Evolutionary conservation across 345 rosid genomes (phyloP).

Genomic region (Crucihimalaya himalaica): DNA sequence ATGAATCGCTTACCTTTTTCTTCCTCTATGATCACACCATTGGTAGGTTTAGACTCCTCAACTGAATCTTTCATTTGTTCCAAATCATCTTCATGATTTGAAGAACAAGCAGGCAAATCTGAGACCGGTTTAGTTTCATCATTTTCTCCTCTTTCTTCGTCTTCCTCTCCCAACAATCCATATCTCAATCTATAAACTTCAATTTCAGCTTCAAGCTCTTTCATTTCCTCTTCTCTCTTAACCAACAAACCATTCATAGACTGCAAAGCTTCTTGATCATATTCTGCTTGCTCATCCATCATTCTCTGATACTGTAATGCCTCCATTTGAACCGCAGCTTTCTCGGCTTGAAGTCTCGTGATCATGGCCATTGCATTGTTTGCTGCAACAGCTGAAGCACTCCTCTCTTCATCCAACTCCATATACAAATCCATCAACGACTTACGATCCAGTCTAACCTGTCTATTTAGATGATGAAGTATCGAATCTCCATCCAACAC

Average conservation of each 20-base stretch:
- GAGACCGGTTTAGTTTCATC: constrained; percentile 32
- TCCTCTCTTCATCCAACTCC: constrained; percentile 95
- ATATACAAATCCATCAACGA: constrained; percentile 81
- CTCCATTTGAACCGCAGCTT: constrained; percentile 96
- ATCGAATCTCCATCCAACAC: constrained; percentile 63
- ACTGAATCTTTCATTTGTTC: constrained; percentile 41
- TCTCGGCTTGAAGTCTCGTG: constrained; percentile 84
- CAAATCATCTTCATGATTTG: constrained; percentile 28
- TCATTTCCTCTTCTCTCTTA: constrained; percentile 68
- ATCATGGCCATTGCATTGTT: constrained; percentile 98
- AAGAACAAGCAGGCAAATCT: constrained; percentile 31
- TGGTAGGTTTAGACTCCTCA: constrained; percentile 9
- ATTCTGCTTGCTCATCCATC: constrained; percentile 98
- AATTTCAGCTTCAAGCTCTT: constrained; percentile 65
- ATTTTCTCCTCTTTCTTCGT: constrained; percentile 2
- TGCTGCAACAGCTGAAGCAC: constrained; percentile 87
- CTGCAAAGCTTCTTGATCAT: constrained; percentile 90
- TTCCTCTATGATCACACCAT: constrained; percentile 22
- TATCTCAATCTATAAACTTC: constrained; percentile 60
- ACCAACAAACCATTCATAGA: constrained; percentile 54
- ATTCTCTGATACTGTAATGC: constrained; percentile 98
- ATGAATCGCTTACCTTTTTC: constrained; percentile 21
- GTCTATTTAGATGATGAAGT: constrained; percentile 71
- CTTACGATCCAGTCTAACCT: constrained; percentile 78
- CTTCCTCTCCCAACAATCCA: constrained; percentile 49